Evolutionary conservation across 2,329 filamentous ascomycete species (phyloP).

Genomic region (Penicillium sp.): DNA sequence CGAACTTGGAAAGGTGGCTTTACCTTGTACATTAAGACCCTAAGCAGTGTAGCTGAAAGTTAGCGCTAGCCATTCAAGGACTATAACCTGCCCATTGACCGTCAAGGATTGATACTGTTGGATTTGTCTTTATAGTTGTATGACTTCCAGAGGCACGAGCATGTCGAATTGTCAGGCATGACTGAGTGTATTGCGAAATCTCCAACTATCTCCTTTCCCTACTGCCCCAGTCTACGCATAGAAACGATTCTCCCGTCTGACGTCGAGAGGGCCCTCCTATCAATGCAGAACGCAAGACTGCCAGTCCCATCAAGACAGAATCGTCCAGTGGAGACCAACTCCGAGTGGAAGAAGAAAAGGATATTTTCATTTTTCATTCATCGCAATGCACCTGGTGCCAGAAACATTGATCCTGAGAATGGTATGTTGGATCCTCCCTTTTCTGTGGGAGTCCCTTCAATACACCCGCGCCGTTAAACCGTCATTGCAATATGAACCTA

Average conservation of each 20-base stretch:
- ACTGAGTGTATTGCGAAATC: neutral
- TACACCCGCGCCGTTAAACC: slow-evolving; percentile 36
- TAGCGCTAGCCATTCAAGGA: neutral
- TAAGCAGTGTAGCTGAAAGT: neutral
- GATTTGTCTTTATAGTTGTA: neutral
- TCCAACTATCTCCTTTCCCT: neutral
- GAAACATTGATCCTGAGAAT: slow-evolving; percentile 29
- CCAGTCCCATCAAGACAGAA: slow-evolving; percentile 2
- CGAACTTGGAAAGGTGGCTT: neutral
- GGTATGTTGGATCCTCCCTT: slow-evolving; percentile 25
- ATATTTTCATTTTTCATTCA: slow-evolving; percentile 69
- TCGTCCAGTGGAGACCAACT: slow-evolving; percentile 8
- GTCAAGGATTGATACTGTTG: neutral
- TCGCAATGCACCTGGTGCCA: slow-evolving; percentile 29
- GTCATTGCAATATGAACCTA: slow-evolving; percentile 67
- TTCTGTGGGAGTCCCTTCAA: slow-evolving; percentile 28
- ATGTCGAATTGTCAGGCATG: neutral
- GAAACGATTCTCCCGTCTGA: neutral
- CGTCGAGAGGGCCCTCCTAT: neutral
- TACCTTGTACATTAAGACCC: neutral
- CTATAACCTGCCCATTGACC: too few species aligned
- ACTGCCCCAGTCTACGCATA: neutral
- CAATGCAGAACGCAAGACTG: slow-evolving; percentile 3
- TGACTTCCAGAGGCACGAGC: neutral
- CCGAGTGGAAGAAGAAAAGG: slow-evolving; percentile 63